Base-by-base conservation (phyloP, 1,284 basidiomycete genomes). In the Stereum hirsutum region DNA sequence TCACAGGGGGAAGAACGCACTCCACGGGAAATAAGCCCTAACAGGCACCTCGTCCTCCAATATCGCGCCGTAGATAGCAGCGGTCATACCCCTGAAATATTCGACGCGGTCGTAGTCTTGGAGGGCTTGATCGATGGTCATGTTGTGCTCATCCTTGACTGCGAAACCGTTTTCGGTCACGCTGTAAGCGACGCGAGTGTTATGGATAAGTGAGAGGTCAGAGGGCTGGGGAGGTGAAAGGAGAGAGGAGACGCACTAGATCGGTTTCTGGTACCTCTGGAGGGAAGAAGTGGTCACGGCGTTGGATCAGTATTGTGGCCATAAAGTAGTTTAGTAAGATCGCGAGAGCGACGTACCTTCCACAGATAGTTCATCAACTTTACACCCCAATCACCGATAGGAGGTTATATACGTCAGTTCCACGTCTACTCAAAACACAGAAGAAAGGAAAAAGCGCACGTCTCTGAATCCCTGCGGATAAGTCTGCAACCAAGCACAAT, bases 111-210 rank as follows among this genome's bases (percentile, higher is more conserved):
- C 80, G 1, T 57, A 55, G 58, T 89, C 85, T 36, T 81, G 67
- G 37, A 78, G 54, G 32, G 80, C 81, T 40, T 80, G 65, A 34
- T 74, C 70, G 4, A 70, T 51, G 1, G 75, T 52, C 55, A 75
- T 68, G 11, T 52, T 54, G 53, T 70, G 64, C 60, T 89, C 86
- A 53, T 77, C 74, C 56, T 79, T 82, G 46, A 80, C 75, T 1
- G 82, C 72, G 55, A 84, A 87, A 0, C 83, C 82, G 56, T 85
- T 84, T 61, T 86, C 80, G 3, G 79, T 84, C 24, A 82, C 71
- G 52, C 75, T 79, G 47, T 1, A 31, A n/a, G n/a, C n/a, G n/a
- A n/a, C n/a, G n/a, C n/a, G n/a, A n/a, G n/a, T n/a, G n/a, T n/a
- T n/a, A n/a, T 31, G 19, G 25, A 41, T 12, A 37, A 24, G 31